Base-by-base conservation (phyloP, 352 stramenopile species). In the Phytophthora cryptogea region DNA sequence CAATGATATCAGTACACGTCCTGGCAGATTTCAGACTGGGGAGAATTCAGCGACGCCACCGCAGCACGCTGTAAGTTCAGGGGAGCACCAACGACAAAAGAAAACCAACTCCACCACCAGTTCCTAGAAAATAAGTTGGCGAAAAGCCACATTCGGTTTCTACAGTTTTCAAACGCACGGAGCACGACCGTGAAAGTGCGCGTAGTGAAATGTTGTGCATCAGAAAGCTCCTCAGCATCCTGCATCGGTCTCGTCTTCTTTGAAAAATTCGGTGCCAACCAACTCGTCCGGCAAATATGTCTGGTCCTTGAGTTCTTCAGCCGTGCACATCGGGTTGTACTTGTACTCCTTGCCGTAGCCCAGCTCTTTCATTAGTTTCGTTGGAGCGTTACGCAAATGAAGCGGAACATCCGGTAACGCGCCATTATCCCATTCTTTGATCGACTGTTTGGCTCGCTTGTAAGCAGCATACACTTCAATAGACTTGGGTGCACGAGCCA, bases 401-500 rank as follows among this genome's bases (percentile, higher is more conserved):
- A 95, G 53, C 5, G 88, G 88, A 9, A 96, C 88, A 37, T 92
- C 78, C 0, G 86, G 86, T 33, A 81, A 63, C 10, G 79, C 67
- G 10, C 83, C 82, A 26, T 68, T 60, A 44, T 76, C 55, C 71
- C 78, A 87, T 31, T 76, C 72, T 5, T 66, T 64, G 23, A 96
- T 83, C 16, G 74, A 72, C 40, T 80, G 68, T 54, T 91, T 91
- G 11, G 85, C 81, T 4, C 74, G 67, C n/a, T 92, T 90, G 74
- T 94, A 94, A 2, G 88, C 84, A 42, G 74, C 74, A 66, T 94
- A 92, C 31, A 92, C 70, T 48, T 96, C 88, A 42, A 95, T 83
- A 1, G 80, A 92, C 60, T 96, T 95, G 5, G 83, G 79, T 1
- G 88, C 83, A 27, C 87, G 76, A n/a, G 88, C 88, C 27, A 96